Evolutionary conservation across 1,284 basidiomycete species (phyloP).

Genomic region (Cutaneotrichosporon cutaneum): DNA sequence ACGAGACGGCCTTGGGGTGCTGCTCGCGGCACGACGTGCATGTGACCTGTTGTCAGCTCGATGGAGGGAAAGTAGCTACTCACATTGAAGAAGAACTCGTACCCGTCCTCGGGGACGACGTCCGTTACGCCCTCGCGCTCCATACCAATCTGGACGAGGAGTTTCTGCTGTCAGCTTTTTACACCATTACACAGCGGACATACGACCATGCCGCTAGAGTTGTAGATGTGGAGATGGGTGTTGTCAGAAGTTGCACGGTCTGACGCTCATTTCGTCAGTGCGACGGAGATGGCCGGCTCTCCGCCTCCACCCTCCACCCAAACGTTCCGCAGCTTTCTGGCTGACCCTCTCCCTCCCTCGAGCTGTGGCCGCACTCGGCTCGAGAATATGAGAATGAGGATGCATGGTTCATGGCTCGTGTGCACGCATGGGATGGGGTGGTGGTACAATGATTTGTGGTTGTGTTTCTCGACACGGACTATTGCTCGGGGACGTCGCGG

Average conservation of each 20-base stretch:
- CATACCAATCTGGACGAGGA: conserved; percentile 48
- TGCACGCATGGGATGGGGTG: background rate
- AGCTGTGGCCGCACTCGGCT: too few species aligned
- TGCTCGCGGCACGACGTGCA: conserved; percentile 49
- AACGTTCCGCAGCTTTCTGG: background rate
- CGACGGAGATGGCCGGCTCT: background rate
- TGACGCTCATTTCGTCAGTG: background rate
- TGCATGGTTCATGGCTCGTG: background rate
- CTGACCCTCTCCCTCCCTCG: too few species aligned
- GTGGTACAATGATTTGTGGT: background rate
- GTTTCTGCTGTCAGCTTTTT: conserved; percentile 39
- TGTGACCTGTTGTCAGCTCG: conserved; percentile 34
- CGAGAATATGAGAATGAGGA: background rate
- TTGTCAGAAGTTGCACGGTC: conserved; percentile 1
- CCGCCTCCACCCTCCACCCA: background rate
- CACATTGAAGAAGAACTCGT: conserved; percentile 52
- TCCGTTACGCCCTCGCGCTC: conserved; percentile 51
- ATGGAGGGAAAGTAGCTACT: too few species aligned
- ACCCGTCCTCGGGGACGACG: conserved; percentile 44
- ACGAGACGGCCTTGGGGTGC: conserved; percentile 50
- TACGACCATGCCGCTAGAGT: conserved; percentile 17
- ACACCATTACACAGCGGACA: background rate
- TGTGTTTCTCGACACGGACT: background rate
- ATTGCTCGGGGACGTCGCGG: background rate
- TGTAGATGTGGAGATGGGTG: background rate